phyloP scores from a whole-genome alignment of 1,284 basidiomycete genomes.

The Ganoderma lucidum region DNA sequence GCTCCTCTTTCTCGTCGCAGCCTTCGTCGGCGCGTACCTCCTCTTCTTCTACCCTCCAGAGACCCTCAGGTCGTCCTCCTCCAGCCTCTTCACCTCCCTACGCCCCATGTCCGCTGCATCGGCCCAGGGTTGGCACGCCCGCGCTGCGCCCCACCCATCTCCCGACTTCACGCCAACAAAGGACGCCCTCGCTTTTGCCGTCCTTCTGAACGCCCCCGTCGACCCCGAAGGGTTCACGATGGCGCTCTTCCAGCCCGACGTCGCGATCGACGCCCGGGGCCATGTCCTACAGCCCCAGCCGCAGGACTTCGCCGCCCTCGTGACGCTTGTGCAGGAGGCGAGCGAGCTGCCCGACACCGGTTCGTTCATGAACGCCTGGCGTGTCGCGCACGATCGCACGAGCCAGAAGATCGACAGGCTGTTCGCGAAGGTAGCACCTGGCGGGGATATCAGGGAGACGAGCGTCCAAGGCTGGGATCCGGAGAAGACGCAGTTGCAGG shows the following conservation, averaged over 20 bases:
- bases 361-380: constrained; percentile 53
- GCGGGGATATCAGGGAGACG: constrained; percentile 43
- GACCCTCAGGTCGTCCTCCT: not conserved
- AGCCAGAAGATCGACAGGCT: constrained; percentile 51
- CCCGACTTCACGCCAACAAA: constrained; percentile 45
- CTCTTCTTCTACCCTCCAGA: constrained; percentile 21
- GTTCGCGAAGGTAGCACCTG: constrained; percentile 35
- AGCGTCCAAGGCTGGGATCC: constrained; percentile 54
- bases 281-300: constrained; percentile 43
- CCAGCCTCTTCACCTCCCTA: constrained; percentile 6
- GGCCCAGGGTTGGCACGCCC: constrained; percentile 44
- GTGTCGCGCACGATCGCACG: constrained; percentile 44
- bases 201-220: constrained; percentile 48
- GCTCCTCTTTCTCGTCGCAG: constrained; percentile 24
- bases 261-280: constrained; percentile 52
- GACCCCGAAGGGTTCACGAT: constrained; percentile 53
- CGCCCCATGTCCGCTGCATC: constrained; percentile 23
- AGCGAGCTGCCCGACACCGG: constrained; percentile 43
- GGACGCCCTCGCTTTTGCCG: constrained; percentile 45
- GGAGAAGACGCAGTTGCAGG: constrained; percentile 44
- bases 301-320: constrained; percentile 46
- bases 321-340: constrained; percentile 41
- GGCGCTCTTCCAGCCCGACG: constrained; percentile 48
- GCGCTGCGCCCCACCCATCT: constrained; percentile 43
- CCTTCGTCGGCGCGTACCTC: constrained; percentile 27